Conservation (phyloP, 352 stramenopile species). For the Phytopythium montanum region DNA sequence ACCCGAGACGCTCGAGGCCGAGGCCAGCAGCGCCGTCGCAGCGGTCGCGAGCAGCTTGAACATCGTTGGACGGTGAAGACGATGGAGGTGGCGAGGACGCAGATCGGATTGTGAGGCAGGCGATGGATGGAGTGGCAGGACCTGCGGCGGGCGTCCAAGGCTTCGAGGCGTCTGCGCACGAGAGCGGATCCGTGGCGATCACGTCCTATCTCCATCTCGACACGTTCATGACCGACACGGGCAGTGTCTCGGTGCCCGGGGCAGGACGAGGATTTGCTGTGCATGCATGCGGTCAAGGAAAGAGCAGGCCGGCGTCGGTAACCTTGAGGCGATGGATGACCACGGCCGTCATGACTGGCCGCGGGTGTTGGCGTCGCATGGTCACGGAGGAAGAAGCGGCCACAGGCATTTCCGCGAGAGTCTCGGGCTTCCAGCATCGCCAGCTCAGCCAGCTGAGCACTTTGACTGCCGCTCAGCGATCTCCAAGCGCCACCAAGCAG, state of each 20-base stretch:
- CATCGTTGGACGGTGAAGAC: not conserved
- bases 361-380: not conserved
- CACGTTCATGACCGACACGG: not conserved
- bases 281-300: not conserved
- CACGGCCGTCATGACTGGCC: not conserved
- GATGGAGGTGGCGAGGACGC: not conserved
- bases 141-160: not conserved
- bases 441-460: not conserved
- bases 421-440: not conserved
- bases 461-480: no score
- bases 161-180: not conserved
- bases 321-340: not conserved
- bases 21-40: constrained; percentile 4
- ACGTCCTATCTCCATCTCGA: not conserved
- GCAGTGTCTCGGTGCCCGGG: not conserved
- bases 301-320: not conserved
- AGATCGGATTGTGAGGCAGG: constrained; percentile 2
- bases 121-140: not conserved
- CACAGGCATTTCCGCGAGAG: not conserved
- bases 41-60: constrained; percentile 4
- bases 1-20: not conserved
- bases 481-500: no score
- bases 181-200: not conserved
- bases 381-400: not conserved
- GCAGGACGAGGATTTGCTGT: not conserved